phyloP scores from a whole-genome alignment of 805 yeast species.

The Metschnikowia henanensis region DNA sequence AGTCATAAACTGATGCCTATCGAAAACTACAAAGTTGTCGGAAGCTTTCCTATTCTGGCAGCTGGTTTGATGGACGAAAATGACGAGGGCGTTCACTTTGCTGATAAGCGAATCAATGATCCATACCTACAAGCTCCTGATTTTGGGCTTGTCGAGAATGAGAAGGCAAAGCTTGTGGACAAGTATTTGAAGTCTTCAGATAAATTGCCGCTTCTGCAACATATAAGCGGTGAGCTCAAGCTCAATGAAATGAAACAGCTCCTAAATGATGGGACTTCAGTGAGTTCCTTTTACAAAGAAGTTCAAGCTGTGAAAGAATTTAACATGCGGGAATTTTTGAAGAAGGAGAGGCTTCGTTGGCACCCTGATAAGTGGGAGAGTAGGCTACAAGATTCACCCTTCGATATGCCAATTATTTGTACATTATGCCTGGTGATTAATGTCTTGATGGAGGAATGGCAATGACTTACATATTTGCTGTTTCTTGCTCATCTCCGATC shows the following conservation, averaged over 20 bases:
- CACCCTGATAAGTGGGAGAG: conserved; percentile 66
- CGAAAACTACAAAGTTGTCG: conserved; percentile 26
- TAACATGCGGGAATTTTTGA: conserved; percentile 27
- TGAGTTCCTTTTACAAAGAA: conserved; percentile 28
- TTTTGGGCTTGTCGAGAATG: neutral
- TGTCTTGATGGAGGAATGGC: conserved; percentile 10
- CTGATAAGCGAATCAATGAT: conserved; percentile 38
- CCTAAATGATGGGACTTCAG: conserved; percentile 23
- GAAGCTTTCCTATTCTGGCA: conserved; percentile 32
- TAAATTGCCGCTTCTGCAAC: conserved; percentile 16
- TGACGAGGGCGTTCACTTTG: conserved; percentile 32
- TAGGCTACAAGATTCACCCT: conserved; percentile 21
- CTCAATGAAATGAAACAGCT: conserved; percentile 12
- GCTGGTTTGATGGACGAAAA: conserved; percentile 37
- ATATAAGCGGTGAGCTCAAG: conserved; percentile 12
- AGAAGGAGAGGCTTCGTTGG: conserved; percentile 60
- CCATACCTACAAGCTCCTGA: conserved; percentile 23
- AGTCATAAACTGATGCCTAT: conserved; percentile 8
- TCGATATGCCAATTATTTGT: conserved; percentile 30
- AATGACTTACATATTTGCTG: neutral
- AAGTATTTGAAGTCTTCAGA: conserved; percentile 18
- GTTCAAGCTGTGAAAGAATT: conserved; percentile 17
- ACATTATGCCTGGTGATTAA: conserved; percentile 34
- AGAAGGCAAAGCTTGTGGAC: conserved; percentile 2
- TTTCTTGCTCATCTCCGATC: no score